Conservation (phyloP, 371 early-diverging fungal genomes). For the Dinochytrium kinnereticum region DNA sequence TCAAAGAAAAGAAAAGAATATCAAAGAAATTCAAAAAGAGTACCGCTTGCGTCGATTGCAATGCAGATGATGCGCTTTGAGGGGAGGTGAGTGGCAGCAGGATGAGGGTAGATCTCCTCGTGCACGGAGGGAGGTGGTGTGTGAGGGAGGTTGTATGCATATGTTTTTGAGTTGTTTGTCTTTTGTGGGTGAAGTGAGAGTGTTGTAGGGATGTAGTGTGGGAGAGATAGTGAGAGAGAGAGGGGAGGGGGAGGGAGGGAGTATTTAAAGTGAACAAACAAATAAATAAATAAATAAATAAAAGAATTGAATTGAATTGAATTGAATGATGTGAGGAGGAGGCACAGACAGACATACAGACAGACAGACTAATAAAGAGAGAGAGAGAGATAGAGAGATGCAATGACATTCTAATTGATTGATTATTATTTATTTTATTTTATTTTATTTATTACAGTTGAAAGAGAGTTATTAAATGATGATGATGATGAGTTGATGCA, state of each 20-base stretch:
- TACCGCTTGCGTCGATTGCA: too few species aligned
- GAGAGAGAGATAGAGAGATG: neutral
- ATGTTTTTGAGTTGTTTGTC: neutral
- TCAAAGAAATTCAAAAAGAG: too few species aligned
- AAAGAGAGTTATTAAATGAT: too few species aligned
- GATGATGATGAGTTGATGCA: too few species aligned
- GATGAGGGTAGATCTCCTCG: neutral
- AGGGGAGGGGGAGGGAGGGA: neutral
- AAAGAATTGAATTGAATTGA: neutral
- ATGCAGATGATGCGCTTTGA: slow-evolving; percentile 8
- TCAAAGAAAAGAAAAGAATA: too few species aligned
- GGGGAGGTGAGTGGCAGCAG: slow-evolving; percentile 16
- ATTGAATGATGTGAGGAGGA: neutral
- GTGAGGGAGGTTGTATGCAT: neutral
- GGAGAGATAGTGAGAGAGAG: neutral
- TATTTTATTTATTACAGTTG: too few species aligned
- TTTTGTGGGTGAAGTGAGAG: neutral
- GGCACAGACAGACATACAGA: neutral
- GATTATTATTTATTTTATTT: neutral
- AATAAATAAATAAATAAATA: neutral
- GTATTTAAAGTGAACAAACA: neutral
- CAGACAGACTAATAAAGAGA: neutral
- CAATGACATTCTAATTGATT: neutral
- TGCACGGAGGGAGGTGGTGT: neutral
- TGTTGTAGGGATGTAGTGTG: neutral